Percentiles rank a stretch among this genome's conserved stretches.
Conservation (phyloP, 2,329 filamentous ascomycete species). For the Pezicula neosporulosa region DNA sequence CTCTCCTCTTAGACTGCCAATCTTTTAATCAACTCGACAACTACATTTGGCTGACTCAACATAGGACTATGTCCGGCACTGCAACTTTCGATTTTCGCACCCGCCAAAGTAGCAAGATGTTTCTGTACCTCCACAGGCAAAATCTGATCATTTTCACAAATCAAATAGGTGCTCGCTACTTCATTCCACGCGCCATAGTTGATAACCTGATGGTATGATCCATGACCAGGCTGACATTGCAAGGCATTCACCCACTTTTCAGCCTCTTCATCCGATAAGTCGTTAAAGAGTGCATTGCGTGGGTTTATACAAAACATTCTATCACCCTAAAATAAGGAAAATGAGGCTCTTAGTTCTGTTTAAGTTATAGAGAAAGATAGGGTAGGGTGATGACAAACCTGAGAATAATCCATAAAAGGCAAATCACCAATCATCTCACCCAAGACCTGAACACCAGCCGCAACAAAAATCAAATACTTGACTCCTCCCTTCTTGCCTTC, state of each 20-base stretch:
- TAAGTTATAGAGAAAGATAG: neutral
- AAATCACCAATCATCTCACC: slow-evolving; percentile 9
- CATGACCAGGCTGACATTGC: neutral
- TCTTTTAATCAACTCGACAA: neutral
- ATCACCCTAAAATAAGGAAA: neutral
- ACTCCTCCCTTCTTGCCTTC: slow-evolving; percentile 15
- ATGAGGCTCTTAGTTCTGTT: neutral
- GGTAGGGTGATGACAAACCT: slow-evolving; percentile 6
- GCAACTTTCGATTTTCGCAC: neutral
- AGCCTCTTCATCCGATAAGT: neutral
- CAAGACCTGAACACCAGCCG: slow-evolving; percentile 13
- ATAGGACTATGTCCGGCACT: neutral
- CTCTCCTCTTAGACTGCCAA: neutral
- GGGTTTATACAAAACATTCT: neutral
- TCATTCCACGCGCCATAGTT: neutral
- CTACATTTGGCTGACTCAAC: neutral
- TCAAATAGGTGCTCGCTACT: neutral
- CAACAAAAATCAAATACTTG: slow-evolving; percentile 17
- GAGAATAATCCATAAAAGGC: slow-evolving; percentile 13
- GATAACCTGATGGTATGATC: neutral
- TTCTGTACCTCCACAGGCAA: neutral
- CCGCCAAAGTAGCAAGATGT: neutral
- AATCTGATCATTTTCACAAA: neutral
- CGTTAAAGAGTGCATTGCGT: neutral
- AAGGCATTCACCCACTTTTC: neutral